Conservation (phyloP, 768 basidiomycete genomes). For the Vishniacozyma victoriae region DNA sequence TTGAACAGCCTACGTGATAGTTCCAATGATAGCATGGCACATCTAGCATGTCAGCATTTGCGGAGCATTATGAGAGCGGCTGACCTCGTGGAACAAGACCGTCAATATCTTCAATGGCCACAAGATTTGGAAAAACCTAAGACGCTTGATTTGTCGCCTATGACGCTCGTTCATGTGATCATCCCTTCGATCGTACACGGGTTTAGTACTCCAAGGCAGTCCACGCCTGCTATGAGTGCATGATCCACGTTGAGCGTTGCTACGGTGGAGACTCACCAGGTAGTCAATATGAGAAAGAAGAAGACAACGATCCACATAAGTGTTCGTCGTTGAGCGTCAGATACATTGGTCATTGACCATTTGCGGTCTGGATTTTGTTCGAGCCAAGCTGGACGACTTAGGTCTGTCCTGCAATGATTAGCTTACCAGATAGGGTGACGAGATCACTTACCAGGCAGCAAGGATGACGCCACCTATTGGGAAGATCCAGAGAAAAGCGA, state of each 20-base stretch:
- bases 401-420: too few relatives aligned
- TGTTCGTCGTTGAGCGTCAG: slow-evolving; percentile 19
- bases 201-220: not conserved
- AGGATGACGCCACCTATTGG: too few relatives aligned
- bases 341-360: slow-evolving; percentile 12
- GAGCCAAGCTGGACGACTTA: slow-evolving; percentile 10
- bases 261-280: slow-evolving; percentile 9
- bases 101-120: slow-evolving; percentile 33
- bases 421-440: too few relatives aligned
- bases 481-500: too few relatives aligned
- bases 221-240: not conserved
- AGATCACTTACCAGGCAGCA: too few relatives aligned
- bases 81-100: slow-evolving; percentile 35
- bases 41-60: slow-evolving; percentile 11
- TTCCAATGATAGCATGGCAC: slow-evolving; percentile 31
- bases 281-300: slow-evolving; percentile 6
- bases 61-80: not conserved
- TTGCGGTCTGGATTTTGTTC: not conserved
- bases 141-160: not conserved
- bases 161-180: not conserved
- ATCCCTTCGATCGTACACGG: not conserved
- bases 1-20: slow-evolving; percentile 8
- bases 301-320: slow-evolving; percentile 7
- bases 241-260: not conserved
- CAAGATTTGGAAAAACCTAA: slow-evolving; percentile 11